These are phyloP conservation scores for Cladosporium colombiae DNA, from an alignment of 2,329 filamentous ascomycete genomes.

Conservation along the genomic window DNA sequence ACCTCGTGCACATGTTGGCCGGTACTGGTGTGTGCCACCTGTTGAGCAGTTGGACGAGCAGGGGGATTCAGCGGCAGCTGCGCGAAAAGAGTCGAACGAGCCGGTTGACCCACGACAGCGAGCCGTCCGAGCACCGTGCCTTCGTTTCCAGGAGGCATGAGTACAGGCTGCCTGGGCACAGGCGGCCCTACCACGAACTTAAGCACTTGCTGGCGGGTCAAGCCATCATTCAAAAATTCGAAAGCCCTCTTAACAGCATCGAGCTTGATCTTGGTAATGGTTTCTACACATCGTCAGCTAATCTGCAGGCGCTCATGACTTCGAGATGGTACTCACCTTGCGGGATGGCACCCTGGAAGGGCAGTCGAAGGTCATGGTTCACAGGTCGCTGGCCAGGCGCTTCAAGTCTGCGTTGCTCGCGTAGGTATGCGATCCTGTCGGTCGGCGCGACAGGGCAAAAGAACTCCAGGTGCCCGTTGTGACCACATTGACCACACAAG, in stretches of 20 bases:
- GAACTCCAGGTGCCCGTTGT: constrained; percentile 27
- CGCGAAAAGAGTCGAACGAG: neutral
- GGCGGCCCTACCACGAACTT: neutral
- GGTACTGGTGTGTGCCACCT: neutral
- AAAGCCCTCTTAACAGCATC: neutral
- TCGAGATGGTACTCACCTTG: neutral
- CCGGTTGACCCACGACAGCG: neutral
- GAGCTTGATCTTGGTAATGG: neutral
- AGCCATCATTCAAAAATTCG: neutral
- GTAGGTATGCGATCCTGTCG: neutral
- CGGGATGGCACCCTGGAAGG: neutral
- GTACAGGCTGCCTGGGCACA: neutral
- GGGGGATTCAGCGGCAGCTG: neutral
- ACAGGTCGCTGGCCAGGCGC: neutral
- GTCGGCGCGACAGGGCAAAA: constrained; percentile 29
- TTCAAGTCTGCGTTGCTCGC: neutral
- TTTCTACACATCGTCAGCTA: neutral
- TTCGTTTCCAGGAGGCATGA: neutral
- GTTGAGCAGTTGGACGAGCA: neutral
- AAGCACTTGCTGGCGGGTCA: neutral
- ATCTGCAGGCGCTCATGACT: neutral
- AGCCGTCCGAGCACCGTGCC: neutral
- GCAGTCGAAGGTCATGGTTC: neutral
- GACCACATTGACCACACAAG: constrained; percentile 25
- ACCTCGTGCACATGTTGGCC: neutral